A percentile compares a stretch with the other conserved stretches of the same genome.
Conservation (phyloP, 305 asterid species). For the Fraxinus ornus region DNA sequence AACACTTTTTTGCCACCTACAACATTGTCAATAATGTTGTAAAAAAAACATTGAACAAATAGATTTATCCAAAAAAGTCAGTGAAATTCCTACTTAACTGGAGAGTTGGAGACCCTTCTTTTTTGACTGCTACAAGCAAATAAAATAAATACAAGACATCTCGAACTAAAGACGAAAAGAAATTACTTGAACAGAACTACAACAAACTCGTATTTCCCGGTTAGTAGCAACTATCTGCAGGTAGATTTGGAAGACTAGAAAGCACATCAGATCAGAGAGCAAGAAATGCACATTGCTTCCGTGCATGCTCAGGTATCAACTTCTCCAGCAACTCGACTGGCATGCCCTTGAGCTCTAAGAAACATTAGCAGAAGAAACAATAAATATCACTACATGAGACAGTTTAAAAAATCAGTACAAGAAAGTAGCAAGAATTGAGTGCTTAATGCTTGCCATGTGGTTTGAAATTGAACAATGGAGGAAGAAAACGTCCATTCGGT, state of each 20-base stretch:
- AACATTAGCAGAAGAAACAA: background rate
- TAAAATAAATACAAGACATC: conserved; percentile 34
- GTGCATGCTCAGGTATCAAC: conserved; percentile 72
- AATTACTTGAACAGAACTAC: conserved; percentile 18
- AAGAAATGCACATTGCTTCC: conserved; percentile 60
- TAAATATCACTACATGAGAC: background rate
- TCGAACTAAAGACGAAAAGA: background rate
- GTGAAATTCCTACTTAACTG: too few relatives aligned
- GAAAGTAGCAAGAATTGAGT: background rate
- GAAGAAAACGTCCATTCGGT: conserved; percentile 82
- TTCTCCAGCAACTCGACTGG: conserved; percentile 50
- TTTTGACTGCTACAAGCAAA: conserved; percentile 35
- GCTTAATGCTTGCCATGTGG: conserved; percentile 42
- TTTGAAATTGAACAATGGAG: conserved; percentile 78
- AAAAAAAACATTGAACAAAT: too few relatives aligned
- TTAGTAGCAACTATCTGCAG: background rate
- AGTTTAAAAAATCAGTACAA: background rate
- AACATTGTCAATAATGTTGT: too few relatives aligned
- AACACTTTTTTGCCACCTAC: too few relatives aligned
- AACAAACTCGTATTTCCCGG: conserved; percentile 19
- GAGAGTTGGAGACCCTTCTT: background rate
- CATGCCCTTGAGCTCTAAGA: conserved; percentile 59
- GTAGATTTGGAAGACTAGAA: background rate
- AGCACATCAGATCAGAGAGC: conserved; percentile 39
- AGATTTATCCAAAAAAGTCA: too few relatives aligned